These are phyloP conservation scores for Alternaria sp. DNA, from an alignment of 2,329 filamentous ascomycete species.

Conservation along the genomic window DNA sequence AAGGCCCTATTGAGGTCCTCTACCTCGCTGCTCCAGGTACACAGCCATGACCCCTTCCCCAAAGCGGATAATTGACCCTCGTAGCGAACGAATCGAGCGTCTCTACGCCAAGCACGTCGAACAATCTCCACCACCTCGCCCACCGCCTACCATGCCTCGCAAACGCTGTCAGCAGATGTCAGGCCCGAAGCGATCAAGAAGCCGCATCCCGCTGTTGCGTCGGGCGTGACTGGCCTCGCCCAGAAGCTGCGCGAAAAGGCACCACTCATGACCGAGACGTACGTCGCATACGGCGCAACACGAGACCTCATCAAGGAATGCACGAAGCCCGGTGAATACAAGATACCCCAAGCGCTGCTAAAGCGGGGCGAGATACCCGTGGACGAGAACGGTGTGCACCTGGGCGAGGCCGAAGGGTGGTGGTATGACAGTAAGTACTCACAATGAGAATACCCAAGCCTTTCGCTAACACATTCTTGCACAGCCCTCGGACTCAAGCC, in stretches of 20 bases:
- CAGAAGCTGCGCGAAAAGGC: slow-evolving; percentile 41
- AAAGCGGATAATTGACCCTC: slow-evolving; percentile 20
- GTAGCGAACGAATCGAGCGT: slow-evolving; percentile 29
- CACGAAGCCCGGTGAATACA: slow-evolving; percentile 75
- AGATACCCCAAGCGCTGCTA: slow-evolving; percentile 70
- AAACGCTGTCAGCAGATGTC: slow-evolving; percentile 20
- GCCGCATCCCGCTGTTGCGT: slow-evolving; percentile 18
- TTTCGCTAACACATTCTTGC: slow-evolving; percentile 16
- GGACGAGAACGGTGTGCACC: slow-evolving; percentile 79
- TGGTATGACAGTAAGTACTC: slow-evolving; percentile 77
- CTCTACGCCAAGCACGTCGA: slow-evolving; percentile 26
- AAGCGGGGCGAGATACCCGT: slow-evolving; percentile 72
- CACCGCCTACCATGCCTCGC: slow-evolving; percentile 32
- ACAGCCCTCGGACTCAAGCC: slow-evolving; percentile 78
- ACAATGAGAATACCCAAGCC: not conserved
- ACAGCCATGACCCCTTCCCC: not conserved
- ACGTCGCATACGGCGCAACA: slow-evolving; percentile 80
- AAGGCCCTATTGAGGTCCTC: slow-evolving; percentile 30
- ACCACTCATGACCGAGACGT: slow-evolving; percentile 62
- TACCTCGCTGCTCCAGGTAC: slow-evolving; percentile 28
- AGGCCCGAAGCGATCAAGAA: slow-evolving; percentile 27
- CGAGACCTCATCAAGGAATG: slow-evolving; percentile 80
- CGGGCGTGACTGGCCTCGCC: slow-evolving; percentile 31
- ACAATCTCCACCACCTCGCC: slow-evolving; percentile 33
- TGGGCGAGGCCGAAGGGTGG: slow-evolving; percentile 75